Conservation (phyloP, 2,329 filamentous ascomycete genomes). For the Penicillium freii region DNA sequence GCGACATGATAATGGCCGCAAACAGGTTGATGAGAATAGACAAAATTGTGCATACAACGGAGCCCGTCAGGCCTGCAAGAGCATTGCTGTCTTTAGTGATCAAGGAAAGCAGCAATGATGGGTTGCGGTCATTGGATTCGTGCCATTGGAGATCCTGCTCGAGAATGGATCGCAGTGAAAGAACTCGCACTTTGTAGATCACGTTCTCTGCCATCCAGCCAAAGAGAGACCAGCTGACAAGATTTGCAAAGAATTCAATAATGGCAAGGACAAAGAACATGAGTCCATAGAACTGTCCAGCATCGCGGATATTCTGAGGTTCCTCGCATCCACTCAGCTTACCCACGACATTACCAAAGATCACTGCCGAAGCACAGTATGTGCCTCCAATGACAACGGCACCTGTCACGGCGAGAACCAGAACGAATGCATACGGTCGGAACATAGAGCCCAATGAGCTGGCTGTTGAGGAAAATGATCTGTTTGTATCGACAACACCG, state of each 20-base stretch:
- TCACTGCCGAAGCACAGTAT: slow-evolving; percentile 56
- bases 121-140: slow-evolving; percentile 60
- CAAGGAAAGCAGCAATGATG: slow-evolving; percentile 60
- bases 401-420: slow-evolving; percentile 44
- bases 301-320: slow-evolving; percentile 48
- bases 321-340: slow-evolving; percentile 55
- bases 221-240: slow-evolving; percentile 58
- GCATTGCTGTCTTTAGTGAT: slow-evolving; percentile 68
- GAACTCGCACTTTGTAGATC: slow-evolving; percentile 61
- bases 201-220: slow-evolving; percentile 63
- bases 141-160: slow-evolving; percentile 69
- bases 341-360: slow-evolving; percentile 61
- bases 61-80: slow-evolving; percentile 68
- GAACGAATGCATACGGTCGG: slow-evolving; percentile 2
- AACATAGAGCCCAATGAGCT: slow-evolving; percentile 43
- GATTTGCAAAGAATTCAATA: slow-evolving; percentile 61
- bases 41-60: slow-evolving; percentile 68
- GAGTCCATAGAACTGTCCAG: slow-evolving; percentile 55
- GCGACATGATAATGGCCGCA: slow-evolving; percentile 65
- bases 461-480: slow-evolving; percentile 23
- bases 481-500: background rate
- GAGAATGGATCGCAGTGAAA: slow-evolving; percentile 63
- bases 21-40: slow-evolving; percentile 67
- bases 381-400: slow-evolving; percentile 56
- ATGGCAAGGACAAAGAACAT: slow-evolving; percentile 62